A percentile compares a stretch with the other conserved stretches of the same genome.
phyloP scores from a whole-genome alignment of 495 filamentous ascomycete genomes.

The Astrocystis sublimbata region DNA sequence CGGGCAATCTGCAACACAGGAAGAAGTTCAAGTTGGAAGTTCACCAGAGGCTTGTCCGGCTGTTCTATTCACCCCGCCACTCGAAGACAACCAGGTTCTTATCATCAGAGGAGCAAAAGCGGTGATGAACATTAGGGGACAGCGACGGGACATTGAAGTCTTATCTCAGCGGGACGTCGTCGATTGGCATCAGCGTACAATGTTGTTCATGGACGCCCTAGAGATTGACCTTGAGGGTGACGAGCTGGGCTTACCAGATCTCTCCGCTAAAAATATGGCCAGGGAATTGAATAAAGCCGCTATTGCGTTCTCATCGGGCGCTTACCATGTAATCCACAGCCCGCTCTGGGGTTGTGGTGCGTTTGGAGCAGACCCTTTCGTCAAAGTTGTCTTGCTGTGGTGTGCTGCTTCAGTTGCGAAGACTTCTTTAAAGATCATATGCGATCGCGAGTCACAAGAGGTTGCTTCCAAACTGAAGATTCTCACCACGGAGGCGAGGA shows the following conservation, averaged over 20 bases:
- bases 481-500: neutral
- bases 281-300: constrained; percentile 26
- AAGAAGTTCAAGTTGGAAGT: constrained; percentile 27
- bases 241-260: constrained; percentile 19
- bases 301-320: constrained; percentile 22
- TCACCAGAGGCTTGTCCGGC: constrained; percentile 31
- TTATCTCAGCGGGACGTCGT: constrained; percentile 6
- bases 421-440: constrained; percentile 21
- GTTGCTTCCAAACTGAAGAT: neutral
- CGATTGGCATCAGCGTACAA: constrained; percentile 19
- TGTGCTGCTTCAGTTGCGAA: constrained; percentile 26
- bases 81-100: constrained; percentile 4
- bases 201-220: constrained; percentile 35
- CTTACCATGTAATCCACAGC: constrained; percentile 18
- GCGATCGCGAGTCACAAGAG: constrained; percentile 9
- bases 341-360: constrained; percentile 33
- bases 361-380: constrained; percentile 30
- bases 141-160: neutral
- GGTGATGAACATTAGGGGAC: neutral
- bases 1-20: constrained; percentile 32
- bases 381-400: constrained; percentile 31
- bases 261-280: constrained; percentile 17
- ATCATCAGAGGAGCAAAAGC: neutral
- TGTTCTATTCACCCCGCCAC: constrained; percentile 26
- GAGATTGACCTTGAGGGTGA: constrained; percentile 26